Base-by-base conservation (phyloP, 768 basidiomycete species). In the Amanita fuliginea region DNA sequence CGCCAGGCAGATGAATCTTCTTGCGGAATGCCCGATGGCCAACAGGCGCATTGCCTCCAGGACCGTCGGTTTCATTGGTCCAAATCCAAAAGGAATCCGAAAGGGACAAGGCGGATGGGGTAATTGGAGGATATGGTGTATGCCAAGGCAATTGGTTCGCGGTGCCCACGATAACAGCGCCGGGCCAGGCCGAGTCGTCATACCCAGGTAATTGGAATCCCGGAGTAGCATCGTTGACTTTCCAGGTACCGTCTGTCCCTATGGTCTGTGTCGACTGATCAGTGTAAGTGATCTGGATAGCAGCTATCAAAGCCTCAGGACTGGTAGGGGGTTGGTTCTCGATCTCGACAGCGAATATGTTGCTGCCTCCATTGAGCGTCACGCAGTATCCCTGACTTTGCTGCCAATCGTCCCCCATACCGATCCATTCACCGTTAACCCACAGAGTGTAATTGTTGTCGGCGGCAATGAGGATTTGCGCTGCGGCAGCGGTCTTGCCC, bases 321-420 rank as follows among this genome's bases (percentile, higher is more conserved):
- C 60, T 60, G 14, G 51, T 36, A 24, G 50, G 30, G 2, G 47
- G 33, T 9, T 41, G 41, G 37, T 60, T 60, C 7, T 46, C 57
- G 6, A 55, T 63, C 5, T 58, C 55, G 4, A 68, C 57, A 6
- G 67, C 64, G 35, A 69, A 67, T 39, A 64, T 59, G 37, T 67
- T 69, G 53, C 59, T 58, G 5, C 51, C 49, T 1, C 60, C 44
- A 1, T 45, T 53, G 34, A 67, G 56, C n/a, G 55, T 53, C 11
- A 64, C 61, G 26, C 61, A 65, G 51, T 63, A 67, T 4, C 55
- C 52, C n/a, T 65, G 56, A 0, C 64, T 58, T 9, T 47, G 16
- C 6, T 21, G 35, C 46, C 52, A 60, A 30, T 59, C 42, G 26
- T 28, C 24, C 1, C 59, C 58, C 0, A 51, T 52, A 7, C 64